Evolutionary conservation across 2,329 filamentous ascomycete genomes (phyloP).

Genomic region (Calonectria pteridis): DNA sequence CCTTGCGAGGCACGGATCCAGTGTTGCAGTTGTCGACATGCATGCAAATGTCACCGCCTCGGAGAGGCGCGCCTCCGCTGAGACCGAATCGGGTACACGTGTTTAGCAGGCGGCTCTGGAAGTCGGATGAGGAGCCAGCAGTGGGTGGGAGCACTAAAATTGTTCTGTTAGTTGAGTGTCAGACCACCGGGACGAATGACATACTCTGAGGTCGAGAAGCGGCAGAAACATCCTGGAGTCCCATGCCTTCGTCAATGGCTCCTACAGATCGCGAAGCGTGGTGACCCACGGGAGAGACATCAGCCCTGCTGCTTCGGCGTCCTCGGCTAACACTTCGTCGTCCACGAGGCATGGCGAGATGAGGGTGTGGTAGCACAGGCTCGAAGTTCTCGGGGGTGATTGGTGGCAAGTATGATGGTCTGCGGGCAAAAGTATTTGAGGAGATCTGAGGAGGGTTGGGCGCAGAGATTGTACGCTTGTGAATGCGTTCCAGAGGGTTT

Average conservation of each 20-base stretch:
- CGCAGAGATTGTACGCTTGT: conserved; percentile 65
- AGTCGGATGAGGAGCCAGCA: conserved; percentile 17
- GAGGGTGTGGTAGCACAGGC: conserved; percentile 30
- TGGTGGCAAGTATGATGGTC: conserved; percentile 35
- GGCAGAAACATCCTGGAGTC: conserved; percentile 20
- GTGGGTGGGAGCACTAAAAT: conserved; percentile 7
- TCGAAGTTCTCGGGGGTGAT: conserved; percentile 33
- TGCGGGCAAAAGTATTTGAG: conserved; percentile 33
- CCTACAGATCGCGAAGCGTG: conserved; percentile 24
- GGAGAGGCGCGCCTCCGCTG: conserved; percentile 29
- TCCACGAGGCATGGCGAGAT: conserved; percentile 28
- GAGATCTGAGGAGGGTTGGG: conserved; percentile 55
- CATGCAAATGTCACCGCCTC: conserved; percentile 60
- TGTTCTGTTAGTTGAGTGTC: conserved; percentile 8
- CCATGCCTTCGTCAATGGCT: conserved; percentile 21
- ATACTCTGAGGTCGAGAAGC: conserved; percentile 28
- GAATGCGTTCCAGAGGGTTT: conserved; percentile 46
- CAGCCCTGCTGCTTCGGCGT: conserved; percentile 28
- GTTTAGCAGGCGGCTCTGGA: conserved; percentile 37
- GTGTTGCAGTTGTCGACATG: conserved; percentile 70
- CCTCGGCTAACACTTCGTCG: conserved; percentile 29
- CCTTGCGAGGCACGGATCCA: conserved; percentile 75
- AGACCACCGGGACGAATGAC: background rate
- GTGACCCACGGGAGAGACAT: conserved; percentile 27
- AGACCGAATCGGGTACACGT: conserved; percentile 34